Base-by-base conservation (phyloP, 495 filamentous ascomycete species). In the Aspergillus funiculosus region DNA sequence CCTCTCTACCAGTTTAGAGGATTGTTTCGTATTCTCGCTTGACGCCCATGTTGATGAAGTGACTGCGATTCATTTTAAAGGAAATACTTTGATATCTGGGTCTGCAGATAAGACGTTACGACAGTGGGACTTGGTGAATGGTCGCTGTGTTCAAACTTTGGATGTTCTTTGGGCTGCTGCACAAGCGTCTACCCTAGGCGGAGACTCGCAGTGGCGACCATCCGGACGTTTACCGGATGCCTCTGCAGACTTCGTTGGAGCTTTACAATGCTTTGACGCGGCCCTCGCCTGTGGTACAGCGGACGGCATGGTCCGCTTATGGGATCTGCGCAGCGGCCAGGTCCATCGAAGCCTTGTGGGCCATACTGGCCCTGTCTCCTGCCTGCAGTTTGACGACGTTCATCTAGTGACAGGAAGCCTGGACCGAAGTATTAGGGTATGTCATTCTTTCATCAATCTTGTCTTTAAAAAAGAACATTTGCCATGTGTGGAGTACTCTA, bases 151-250 rank as follows among this genome's bases (percentile, higher is more conserved):
- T 22, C 92, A 99, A 66, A 99, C 92, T 1, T 72, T 99, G 20
- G 92, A 99, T 65, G 90, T 99, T n/a, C 81, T 99, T 53, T 99
- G 92, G 92, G 92, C 92, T 4, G 88, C 92, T 1, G 89, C 92
- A 2, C 94, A 97, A 62, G 89, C 88, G 19, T 86, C 83, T 6
- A 79, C 87, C 22, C 48, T 88, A 74, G 76, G 69, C 65, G 47
- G 69, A 61, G 65, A 66, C 18, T 71, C 73, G 10, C 67, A 57
- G 39, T 82, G 81, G 66, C 71, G 80, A 46, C 69, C 73, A 11
- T 61, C 80, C 1, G 80, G 80, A 25, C 76, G 80, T 28, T 48
- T 73, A 29, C 72, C 81, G 21, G 80, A 86, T 63, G 74, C 76
- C 5, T 79, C 81, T 13, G 88, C 89, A 1, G 88, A 95, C 53